Percentiles rank a stretch among this genome's conserved stretches.
phyloP scores from a whole-genome alignment of 2,329 filamentous ascomycete genomes.

The Metarhizium sp. region DNA sequence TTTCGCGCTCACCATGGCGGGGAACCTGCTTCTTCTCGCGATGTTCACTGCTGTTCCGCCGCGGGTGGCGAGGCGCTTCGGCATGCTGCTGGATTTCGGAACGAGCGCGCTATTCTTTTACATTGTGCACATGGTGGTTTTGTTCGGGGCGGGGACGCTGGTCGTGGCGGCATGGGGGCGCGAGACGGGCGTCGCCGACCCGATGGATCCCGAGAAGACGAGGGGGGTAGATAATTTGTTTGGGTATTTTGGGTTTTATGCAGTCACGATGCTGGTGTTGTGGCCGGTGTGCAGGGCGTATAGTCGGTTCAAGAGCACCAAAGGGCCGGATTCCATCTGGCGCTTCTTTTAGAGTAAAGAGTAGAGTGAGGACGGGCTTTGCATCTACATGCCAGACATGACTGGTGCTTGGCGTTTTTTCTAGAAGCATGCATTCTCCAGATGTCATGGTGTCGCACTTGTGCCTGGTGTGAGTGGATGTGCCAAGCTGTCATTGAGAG shows the following conservation, averaged over 20 bases:
- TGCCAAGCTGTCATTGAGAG: too few relatives aligned
- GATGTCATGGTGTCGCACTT: too few relatives aligned
- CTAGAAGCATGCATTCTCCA: too few relatives aligned
- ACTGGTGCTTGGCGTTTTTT: too few relatives aligned
- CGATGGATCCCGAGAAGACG: slow-evolving; percentile 14
- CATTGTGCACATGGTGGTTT: slow-evolving; percentile 26
- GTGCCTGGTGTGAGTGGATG: too few relatives aligned
- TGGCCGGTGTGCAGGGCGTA: slow-evolving; percentile 34
- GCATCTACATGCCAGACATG: too few relatives aligned
- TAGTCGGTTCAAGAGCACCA: slow-evolving; percentile 31
- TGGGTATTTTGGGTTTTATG: slow-evolving; percentile 28
- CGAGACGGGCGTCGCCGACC: slow-evolving; percentile 17
- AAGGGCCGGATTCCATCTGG: slow-evolving; percentile 33
- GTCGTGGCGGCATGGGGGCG: slow-evolving; percentile 24
- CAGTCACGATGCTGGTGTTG: slow-evolving; percentile 23
- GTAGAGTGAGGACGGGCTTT: background rate
- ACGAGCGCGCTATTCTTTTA: slow-evolving; percentile 38
- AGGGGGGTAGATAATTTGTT: slow-evolving; percentile 27
- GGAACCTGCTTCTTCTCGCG: slow-evolving; percentile 29
- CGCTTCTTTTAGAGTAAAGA: slow-evolving; percentile 28
- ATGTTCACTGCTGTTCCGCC: slow-evolving; percentile 25
- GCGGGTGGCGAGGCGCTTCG: slow-evolving; percentile 18
- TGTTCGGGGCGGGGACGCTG: slow-evolving; percentile 17
- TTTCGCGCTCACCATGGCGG: slow-evolving; percentile 30
- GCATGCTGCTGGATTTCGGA: slow-evolving; percentile 32